phyloP scores from a whole-genome alignment of 1,139 yeast species.

The Debaryomycetaceae sp. region DNA sequence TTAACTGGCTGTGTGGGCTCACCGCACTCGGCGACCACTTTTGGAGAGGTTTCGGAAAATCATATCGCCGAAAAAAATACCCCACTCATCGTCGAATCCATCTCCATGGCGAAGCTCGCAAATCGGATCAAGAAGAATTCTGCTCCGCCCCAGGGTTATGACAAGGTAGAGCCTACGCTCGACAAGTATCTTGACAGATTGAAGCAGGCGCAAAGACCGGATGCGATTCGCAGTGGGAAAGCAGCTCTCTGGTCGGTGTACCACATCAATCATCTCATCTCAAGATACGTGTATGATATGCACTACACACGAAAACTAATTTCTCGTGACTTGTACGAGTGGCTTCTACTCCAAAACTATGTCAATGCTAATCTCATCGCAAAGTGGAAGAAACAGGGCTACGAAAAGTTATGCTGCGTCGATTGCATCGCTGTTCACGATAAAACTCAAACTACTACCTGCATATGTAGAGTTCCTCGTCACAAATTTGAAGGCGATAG shows the following conservation, averaged over 20 bases:
- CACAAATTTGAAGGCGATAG: constrained; percentile 19
- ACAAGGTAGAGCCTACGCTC: constrained; percentile 62
- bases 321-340: constrained; percentile 59
- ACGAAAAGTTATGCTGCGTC: constrained; percentile 78
- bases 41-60: constrained; percentile 43
- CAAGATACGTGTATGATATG: constrained; percentile 66
- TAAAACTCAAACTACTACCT: constrained; percentile 54
- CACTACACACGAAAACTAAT: constrained; percentile 63
- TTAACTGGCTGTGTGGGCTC: constrained; percentile 52
- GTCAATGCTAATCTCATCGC: constrained; percentile 69
- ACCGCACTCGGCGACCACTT: constrained; percentile 91
- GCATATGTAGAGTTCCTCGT: constrained; percentile 82
- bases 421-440: constrained; percentile 64
- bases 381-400: constrained; percentile 87
- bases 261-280: constrained; percentile 61
- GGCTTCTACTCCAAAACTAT: constrained; percentile 59
- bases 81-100: constrained; percentile 1
- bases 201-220: constrained; percentile 44
- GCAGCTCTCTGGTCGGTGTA: constrained; percentile 66
- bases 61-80: constrained; percentile 1
- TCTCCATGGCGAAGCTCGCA: constrained; percentile 6
- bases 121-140: constrained; percentile 7
- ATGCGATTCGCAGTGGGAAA: constrained; percentile 15
- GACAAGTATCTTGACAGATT: constrained; percentile 48
- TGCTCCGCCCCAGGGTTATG: constrained; percentile 65